Evolutionary conservation across 1,284 basidiomycete genomes (phyloP).

Genomic region (Grifola frondosa): DNA sequence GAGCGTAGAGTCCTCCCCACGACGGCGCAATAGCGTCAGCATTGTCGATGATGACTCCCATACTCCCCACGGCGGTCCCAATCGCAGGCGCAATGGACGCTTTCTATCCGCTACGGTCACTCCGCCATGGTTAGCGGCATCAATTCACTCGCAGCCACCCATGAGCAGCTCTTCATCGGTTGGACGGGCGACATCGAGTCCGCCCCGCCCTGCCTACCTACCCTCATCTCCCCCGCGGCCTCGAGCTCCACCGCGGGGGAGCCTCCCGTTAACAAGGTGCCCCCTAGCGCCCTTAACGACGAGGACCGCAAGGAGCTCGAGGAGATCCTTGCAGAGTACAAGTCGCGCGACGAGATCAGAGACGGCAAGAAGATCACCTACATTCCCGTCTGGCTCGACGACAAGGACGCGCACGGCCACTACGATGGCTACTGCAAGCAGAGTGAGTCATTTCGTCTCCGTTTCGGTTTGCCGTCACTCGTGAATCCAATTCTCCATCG

Average conservation of each 20-base stretch:
- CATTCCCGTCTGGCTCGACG: conserved; percentile 91
- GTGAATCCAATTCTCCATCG: too few species aligned
- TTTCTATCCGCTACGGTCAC: conserved; percentile 85
- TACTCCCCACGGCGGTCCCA: conserved; percentile 8
- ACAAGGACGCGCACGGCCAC: conserved; percentile 88
- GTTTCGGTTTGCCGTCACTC: too few species aligned
- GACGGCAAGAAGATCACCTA: conserved; percentile 55
- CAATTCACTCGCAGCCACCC: conserved; percentile 75
- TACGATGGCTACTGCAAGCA: conserved; percentile 99
- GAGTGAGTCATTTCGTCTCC: too few species aligned
- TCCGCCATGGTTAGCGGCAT: conserved; percentile 96
- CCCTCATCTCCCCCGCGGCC: conserved; percentile 18
- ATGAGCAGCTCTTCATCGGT: conserved; percentile 90
- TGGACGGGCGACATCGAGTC: conserved; percentile 88
- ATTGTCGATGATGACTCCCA: conserved; percentile 8
- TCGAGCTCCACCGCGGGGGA: conserved; percentile 11
- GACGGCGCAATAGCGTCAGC: conserved; percentile 15
- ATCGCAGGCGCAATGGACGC: conserved; percentile 57
- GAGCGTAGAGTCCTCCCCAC: too few species aligned
- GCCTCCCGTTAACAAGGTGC: conserved; percentile 36
- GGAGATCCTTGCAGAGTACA: conserved; percentile 55
- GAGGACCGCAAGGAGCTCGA: conserved; percentile 66
- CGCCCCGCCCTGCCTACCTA: conserved; percentile 27
- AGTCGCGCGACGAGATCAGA: conserved; percentile 56
- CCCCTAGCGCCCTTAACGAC: conserved; percentile 51